These are phyloP conservation scores for Lentinula raphanica DNA, from an alignment of 768 basidiomycete genomes.

Conservation along the genomic window DNA sequence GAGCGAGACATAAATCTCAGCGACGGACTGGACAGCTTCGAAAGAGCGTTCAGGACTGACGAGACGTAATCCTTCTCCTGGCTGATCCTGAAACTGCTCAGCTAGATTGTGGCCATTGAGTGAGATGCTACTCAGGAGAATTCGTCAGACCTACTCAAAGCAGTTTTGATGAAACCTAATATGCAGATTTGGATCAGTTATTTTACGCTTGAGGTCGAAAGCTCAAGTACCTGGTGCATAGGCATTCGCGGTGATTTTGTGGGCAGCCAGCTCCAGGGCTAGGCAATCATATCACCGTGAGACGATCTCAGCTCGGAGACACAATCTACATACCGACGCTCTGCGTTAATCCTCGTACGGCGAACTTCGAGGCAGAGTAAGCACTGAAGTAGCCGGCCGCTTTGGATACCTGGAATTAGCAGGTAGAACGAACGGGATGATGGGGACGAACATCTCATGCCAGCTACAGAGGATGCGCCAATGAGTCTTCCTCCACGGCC, in stretches of 20 bases:
- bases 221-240: conserved; percentile 22
- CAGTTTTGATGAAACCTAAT: too few relatives aligned
- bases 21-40: neutral
- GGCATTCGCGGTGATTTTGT: conserved; percentile 22
- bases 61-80: too few relatives aligned
- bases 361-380: conserved; percentile 35
- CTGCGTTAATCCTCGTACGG: conserved; percentile 35
- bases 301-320: too few relatives aligned
- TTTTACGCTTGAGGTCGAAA: too few relatives aligned
- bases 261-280: conserved; percentile 17
- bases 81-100: too few relatives aligned
- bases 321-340: conserved; percentile 24
- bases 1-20: neutral
- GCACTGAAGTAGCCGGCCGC: conserved; percentile 7
- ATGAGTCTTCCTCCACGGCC: conserved; percentile 31
- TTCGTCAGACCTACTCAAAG: too few relatives aligned
- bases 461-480: conserved; percentile 16
- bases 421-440: neutral
- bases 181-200: too few relatives aligned
- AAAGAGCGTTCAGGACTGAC: neutral
- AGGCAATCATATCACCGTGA: neutral
- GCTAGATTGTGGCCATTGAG: too few relatives aligned
- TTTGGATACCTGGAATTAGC: neutral
- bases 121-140: too few relatives aligned
- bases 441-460: neutral